Conservation (phyloP, 2,329 filamentous ascomycete species). For the Plectosphaerella cucumerina region DNA sequence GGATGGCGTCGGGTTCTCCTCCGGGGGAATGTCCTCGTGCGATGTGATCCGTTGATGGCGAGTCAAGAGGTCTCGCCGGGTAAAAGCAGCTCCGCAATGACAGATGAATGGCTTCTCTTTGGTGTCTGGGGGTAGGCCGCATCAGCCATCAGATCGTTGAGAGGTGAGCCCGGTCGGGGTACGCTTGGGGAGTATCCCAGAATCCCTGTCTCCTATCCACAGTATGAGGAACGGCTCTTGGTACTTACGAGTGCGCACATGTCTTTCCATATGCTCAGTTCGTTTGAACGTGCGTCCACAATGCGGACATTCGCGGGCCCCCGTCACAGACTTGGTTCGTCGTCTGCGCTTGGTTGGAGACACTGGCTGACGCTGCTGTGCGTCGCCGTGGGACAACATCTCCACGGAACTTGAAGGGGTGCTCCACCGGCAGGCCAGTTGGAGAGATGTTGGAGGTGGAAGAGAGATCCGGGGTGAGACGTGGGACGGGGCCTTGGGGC, state of each 20-base stretch:
- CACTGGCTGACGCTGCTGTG: no score
- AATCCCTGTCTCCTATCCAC: no score
- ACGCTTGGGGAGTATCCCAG: background rate
- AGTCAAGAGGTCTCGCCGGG: constrained; percentile 38
- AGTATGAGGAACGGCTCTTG: no score
- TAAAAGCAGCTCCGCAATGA: constrained; percentile 38
- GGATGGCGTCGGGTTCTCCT: no score
- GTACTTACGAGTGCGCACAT: constrained; percentile 41
- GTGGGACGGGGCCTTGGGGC: no score
- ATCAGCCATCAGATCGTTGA: background rate
- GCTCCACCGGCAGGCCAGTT: no score
- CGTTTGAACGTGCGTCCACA: constrained; percentile 40
- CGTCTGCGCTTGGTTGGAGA: constrained; percentile 27
- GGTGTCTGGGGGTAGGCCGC: constrained; percentile 28
- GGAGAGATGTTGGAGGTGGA: no score
- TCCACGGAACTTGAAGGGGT: no score
- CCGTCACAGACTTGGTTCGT: no score
- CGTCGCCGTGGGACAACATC: no score
- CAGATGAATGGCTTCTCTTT: constrained; percentile 44
- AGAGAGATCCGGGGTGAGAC: no score
- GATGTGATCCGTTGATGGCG: constrained; percentile 35
- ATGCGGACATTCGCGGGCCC: constrained; percentile 36
- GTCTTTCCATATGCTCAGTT: constrained; percentile 40
- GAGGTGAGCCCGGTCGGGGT: background rate
- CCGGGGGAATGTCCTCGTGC: constrained; percentile 27